These are phyloP conservation scores for Paramyrothecium roridum DNA, from an alignment of 2,329 filamentous ascomycete species.

Conservation along the genomic window DNA sequence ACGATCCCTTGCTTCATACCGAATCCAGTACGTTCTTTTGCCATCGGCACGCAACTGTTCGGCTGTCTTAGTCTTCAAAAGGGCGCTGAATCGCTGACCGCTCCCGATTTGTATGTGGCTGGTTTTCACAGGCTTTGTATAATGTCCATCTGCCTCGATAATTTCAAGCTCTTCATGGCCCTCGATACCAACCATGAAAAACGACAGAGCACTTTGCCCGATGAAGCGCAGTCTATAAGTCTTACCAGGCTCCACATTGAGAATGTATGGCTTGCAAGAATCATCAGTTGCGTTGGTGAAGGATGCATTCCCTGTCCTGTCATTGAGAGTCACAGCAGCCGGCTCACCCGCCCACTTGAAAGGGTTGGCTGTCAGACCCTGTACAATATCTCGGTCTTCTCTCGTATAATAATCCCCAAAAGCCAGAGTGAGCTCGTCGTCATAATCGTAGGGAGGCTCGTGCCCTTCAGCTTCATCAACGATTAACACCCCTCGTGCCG, in stretches of 20 bases:
- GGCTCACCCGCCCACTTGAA: constrained; percentile 60
- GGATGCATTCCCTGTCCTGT: neutral
- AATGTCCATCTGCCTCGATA: constrained; percentile 57
- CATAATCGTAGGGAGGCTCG: constrained; percentile 51
- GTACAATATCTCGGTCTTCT: constrained; percentile 48
- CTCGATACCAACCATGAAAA: constrained; percentile 53
- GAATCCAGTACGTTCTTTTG: constrained; percentile 38
- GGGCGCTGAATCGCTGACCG: constrained; percentile 59
- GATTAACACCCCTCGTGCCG: constrained; percentile 55
- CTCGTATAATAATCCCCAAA: constrained; percentile 57
- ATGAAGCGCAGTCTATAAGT: constrained; percentile 62
- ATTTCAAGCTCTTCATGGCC: constrained; percentile 53
- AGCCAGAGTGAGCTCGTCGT: constrained; percentile 56
- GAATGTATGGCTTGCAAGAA: constrained; percentile 38
- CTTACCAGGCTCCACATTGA: constrained; percentile 57
- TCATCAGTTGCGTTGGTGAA: neutral
- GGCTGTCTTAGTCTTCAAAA: constrained; percentile 50
- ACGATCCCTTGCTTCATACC: constrained; percentile 46
- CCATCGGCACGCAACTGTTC: constrained; percentile 32
- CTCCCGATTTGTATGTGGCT: constrained; percentile 51
- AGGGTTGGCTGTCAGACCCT: constrained; percentile 43
- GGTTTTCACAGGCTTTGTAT: constrained; percentile 44
- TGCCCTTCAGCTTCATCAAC: constrained; percentile 43
- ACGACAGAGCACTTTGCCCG: constrained; percentile 51
- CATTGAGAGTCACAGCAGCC: constrained; percentile 22